These are phyloP conservation scores for Ceratobasidium sp. DNA, from an alignment of 1,284 basidiomycete genomes.

Conservation along the genomic window DNA sequence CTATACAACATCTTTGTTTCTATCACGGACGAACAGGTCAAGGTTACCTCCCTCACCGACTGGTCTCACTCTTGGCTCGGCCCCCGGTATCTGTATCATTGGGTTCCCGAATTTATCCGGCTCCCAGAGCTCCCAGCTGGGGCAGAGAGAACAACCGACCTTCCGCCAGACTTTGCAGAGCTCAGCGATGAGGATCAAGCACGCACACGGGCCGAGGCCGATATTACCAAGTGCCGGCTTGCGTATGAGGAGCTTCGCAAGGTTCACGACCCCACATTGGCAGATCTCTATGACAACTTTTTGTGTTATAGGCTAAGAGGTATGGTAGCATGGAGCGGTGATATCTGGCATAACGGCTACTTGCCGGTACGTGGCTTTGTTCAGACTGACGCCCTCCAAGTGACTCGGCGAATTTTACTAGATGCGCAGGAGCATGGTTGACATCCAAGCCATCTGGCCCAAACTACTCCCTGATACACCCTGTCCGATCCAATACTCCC, in stretches of 20 bases:
- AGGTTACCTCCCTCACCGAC: not conserved
- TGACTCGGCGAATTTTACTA: not conserved
- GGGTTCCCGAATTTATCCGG: not conserved
- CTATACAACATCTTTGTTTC: not conserved
- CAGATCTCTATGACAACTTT: not conserved
- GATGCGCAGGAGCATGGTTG: not conserved
- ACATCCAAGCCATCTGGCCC: not conserved
- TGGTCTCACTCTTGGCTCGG: not conserved
- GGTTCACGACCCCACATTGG: not conserved
- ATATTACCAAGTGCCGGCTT: not conserved
- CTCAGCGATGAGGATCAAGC: not conserved
- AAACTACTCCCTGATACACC: not conserved
- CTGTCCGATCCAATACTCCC: not conserved
- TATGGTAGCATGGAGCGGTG: not conserved
- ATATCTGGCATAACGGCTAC: not conserved
- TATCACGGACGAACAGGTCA: not conserved
- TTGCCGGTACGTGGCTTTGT: not conserved
- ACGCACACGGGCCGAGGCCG: no score
- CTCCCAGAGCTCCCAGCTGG: not conserved
- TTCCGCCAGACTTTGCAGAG: not conserved
- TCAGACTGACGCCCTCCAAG: not conserved
- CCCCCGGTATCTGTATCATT: not conserved
- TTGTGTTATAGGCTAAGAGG: not conserved
- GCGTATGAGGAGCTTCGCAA: not conserved
- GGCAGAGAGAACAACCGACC: not conserved